Evolutionary conservation across 148 eudicot genomes (phyloP).

Genomic region (Heliamphora exappendiculata): DNA sequence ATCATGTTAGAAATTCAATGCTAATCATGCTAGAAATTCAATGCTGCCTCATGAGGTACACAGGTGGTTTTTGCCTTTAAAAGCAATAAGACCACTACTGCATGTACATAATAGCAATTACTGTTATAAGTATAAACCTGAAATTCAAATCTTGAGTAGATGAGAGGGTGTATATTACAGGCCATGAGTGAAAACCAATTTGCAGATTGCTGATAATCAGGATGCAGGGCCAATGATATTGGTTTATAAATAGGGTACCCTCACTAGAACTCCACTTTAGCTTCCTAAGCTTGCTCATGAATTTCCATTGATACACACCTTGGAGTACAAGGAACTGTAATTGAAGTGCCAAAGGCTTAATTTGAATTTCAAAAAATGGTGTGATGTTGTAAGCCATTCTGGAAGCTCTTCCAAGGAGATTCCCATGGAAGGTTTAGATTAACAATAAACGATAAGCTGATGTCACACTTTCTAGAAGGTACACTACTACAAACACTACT

Average conservation of each 20-base stretch:
- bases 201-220: background rate
- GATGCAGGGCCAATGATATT: background rate
- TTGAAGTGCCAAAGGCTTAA: background rate
- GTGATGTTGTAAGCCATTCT: too few species aligned
- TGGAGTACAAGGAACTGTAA: slow-evolving; percentile 5
- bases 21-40: background rate
- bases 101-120: background rate
- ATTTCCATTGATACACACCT: background rate
- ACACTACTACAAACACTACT: background rate
- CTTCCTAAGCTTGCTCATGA: background rate
- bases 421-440: background rate
- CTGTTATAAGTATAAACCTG: background rate
- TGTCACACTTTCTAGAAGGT: background rate
- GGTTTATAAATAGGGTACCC: background rate
- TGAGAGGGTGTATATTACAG: background rate
- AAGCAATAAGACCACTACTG: background rate
- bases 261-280: background rate
- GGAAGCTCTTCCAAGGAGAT: too few species aligned
- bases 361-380: background rate
- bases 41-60: background rate
- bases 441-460: background rate
- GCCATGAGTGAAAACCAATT: background rate
- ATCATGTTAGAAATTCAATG: slow-evolving; percentile 2
- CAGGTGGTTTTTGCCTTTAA: background rate
- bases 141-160: background rate